Evolutionary conservation across 805 yeast species (phyloP), one percentile per base, ranked within the genome.

Genomic region (Yarrowia sp.): DNA sequence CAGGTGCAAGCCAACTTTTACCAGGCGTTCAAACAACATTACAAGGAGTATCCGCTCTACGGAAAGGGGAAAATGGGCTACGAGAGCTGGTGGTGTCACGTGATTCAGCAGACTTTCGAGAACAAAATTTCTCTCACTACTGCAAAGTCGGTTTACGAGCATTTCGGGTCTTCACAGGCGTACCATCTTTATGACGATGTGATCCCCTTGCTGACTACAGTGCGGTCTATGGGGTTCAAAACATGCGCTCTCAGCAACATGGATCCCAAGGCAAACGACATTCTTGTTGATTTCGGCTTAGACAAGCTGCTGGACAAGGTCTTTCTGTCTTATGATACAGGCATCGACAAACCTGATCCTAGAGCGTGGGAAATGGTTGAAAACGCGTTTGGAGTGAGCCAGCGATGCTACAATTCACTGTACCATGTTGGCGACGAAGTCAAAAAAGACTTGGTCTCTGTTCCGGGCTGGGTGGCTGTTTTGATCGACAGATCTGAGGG

Each of bases 371-470:
- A 39, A 22, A 25, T 38, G 22, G 61, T 55, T 6, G 61, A 55
- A 10, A 29, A n/a, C 4, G 35, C 9, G 9, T 38, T 38, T 27
- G 47, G 61, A 3, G 47, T 55, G 4, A 27, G 27, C 3, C 21
- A 19, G 29, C n/a, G 47, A 6, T 38, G 38, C 9, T 55, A 38
- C 38, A 39, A 55, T 12, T 55, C 47, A 1, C 9, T 55, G 21
- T 55, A 38, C 12, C 61, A 55, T 29, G 47, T 55, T 19, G 61
- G 61, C 27, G 61, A 55, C 27, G 61, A 55, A 22, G 6, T n/a
- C 2, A 22, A 10, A 6, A 55, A 55, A 19, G 61, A 55, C 18
- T 13, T 55, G 2, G 61, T 55, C 3, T 38, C 46, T 8, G 19
- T 55, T 38, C 47, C 46, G 8, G 47, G 47, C 1, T 55, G 61